Base-by-base conservation (phyloP, 192 early-diverging fungal species). In the Powellomyces hirtus region DNA sequence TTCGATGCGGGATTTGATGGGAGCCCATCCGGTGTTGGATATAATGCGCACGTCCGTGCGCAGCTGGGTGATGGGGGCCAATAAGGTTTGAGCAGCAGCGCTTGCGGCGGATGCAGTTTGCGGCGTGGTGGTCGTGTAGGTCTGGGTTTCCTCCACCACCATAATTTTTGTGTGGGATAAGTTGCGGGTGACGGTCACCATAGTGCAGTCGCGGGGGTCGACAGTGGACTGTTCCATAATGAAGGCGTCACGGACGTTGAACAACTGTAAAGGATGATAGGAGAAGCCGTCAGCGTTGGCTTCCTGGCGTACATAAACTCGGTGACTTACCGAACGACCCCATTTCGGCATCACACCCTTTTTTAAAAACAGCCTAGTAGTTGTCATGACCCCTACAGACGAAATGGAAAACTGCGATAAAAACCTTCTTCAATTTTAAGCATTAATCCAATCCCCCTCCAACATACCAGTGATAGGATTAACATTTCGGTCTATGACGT, bases 101-200 rank as follows among this genome's bases (percentile, higher is more conserved):
- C 14, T 37, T 36, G 59, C 59, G 59, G 31, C 36, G 59, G 38
- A 13, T 13, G 59, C 59, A 8, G n/a, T n/a, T 18, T n/a, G 59
- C 1, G 36, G 59, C 4, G 16, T 20, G 34, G 29, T 33, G 36
- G 53, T 18, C 38, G 33, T 65, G 61, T 46, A 62, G 22, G 66
- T 92, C 77, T 96, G 94, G 40, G 82, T 85, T 77, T 98, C 97
- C 73, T 97, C 93, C 33, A 99, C 88, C 69, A 94, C 84, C 86
- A 98, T 90, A 18, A 95, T 74, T 52, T 96, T 90, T 31, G 86
- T 93, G 76, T 99, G 97, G 59, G 90, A 93, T 42, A 99, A 76
- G 74, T 99, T 99, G 63, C 89, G 87, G 42, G 93, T 92, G 1
- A 82, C 79, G 18, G 92, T 93, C 18, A 84, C 82, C 88, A 99